Base-by-base conservation (phyloP, 106 monocot species). In the Phalaenopsis aphrodite region DNA sequence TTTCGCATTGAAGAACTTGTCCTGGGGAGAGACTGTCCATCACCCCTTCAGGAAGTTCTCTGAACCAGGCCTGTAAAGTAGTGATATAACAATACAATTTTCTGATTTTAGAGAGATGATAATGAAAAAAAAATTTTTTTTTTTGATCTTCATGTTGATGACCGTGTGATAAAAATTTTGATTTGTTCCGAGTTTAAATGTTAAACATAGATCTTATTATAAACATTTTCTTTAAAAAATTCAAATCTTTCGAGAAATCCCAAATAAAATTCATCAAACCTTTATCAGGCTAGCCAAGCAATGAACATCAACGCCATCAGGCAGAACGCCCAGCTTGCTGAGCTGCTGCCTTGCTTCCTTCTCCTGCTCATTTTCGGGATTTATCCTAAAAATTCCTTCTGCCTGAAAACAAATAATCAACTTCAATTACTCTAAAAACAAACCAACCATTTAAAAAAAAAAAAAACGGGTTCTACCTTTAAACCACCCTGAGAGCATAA, bases 401-500 rank as follows among this genome's bases (percentile, higher is more conserved):
- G 89, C 86, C 89, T 82, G 76, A 41, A 74, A 76, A 12, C 72
- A 9, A 76, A 46, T 23, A 45, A 24, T 41, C 75, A 75, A 41
- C n/a, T 52, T 81, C 3, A 41, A 72, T 9, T 43, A 7, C 49
- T 23, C 11, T 19, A 77, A 21, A 24, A 46, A 48, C 24, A 19
- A 45, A 1, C 0, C 39, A 78, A 15, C 18, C 4, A 57, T 30
- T 15, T 16, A 57, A 17, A 16, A 5, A 36, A 57, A 14, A 77
- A 77, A 24, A 17, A 57, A 5, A 38, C 0, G 4, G 18, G 24
- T 66, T 23, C 66, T 77, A 95, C 95, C 95, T 93, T 95, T 17
- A 95, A 83, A 12, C 95, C 95, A 42, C 79, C 91, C 75, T 93
- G 95, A 15, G 84, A 77, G 68, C 91, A 95, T 21, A 95, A 68